These are phyloP conservation scores for Colletotrichum magnum DNA, from an alignment of 2,329 filamentous ascomycete species.

Conservation along the genomic window DNA sequence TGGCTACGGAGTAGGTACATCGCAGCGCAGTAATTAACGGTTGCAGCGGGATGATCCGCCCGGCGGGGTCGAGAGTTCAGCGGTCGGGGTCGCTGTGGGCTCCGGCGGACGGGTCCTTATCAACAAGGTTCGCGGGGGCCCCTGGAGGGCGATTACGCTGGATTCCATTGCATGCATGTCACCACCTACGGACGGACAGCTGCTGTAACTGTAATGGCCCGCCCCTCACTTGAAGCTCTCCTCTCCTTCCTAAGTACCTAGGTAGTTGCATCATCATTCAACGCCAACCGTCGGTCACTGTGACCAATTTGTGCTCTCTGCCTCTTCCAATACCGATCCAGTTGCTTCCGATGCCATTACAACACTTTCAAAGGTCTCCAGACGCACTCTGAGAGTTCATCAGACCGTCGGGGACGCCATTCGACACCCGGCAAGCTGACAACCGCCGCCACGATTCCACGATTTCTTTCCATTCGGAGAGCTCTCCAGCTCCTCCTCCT, in stretches of 20 bases:
- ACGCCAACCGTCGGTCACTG: neutral
- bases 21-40: neutral
- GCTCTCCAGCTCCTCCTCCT: constrained; percentile 32
- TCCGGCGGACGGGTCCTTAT: neutral
- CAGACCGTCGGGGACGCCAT: neutral
- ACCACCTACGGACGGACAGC: neutral
- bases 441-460: constrained; percentile 30
- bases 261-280: constrained; percentile 2
- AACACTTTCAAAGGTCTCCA: too few species aligned
- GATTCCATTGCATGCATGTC: neutral
- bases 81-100: constrained; percentile 9
- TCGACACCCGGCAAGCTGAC: neutral
- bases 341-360: neutral
- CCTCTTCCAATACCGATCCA: neutral
- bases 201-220: constrained; percentile 1
- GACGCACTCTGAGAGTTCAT: neutral
- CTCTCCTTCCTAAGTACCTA: neutral
- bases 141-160: neutral
- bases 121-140: constrained; percentile 16
- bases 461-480: constrained; percentile 2
- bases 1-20: too few species aligned
- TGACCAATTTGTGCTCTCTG: too few species aligned
- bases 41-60: constrained; percentile 27
- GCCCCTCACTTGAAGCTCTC: neutral
- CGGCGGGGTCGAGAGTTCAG: constrained; percentile 28